Conservation (phyloP, 345 rosid species). For the Eucalyptus cladocalyx region DNA sequence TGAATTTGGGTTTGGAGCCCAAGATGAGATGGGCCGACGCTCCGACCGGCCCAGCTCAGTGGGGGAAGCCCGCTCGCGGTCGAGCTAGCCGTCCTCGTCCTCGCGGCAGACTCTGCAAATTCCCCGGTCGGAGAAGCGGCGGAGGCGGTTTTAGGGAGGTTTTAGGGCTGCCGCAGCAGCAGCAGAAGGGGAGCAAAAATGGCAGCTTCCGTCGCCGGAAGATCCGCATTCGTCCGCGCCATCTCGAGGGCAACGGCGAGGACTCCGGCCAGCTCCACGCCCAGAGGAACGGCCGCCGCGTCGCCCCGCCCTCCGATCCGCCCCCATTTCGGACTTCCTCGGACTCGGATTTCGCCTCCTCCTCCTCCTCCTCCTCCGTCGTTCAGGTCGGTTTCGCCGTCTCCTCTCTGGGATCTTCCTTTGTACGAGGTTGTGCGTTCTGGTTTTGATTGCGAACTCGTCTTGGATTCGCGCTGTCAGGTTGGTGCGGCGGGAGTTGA, state of each 20-base stretch:
- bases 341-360: not conserved
- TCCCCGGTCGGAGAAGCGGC: not conserved
- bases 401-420: conserved; percentile 12
- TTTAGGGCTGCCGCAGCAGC: conserved; percentile 4
- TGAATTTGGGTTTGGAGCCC: not conserved
- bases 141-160: not conserved
- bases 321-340: not conserved
- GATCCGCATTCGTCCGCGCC: conserved; percentile 31
- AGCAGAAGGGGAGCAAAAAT: not conserved
- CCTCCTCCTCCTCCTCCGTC: not conserved
- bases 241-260: conserved; percentile 14
- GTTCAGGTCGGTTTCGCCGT: not conserved
- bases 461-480: conserved; percentile 9
- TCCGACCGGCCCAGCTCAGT: not conserved
- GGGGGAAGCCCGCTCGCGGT: not conserved
- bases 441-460: not conserved
- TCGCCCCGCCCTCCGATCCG: conserved; percentile 13
- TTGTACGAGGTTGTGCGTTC: not conserved
- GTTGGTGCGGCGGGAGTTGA: conserved; percentile 48
- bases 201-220: conserved; percentile 26
- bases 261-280: not conserved
- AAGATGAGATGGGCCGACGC: not conserved
- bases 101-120: not conserved
- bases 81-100: not conserved
- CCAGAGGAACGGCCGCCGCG: not conserved